Percentiles rank a stretch among this genome's conserved stretches.
phyloP scores from a whole-genome alignment of 495 filamentous ascomycete species.

The Talaromyces stipitatus region DNA sequence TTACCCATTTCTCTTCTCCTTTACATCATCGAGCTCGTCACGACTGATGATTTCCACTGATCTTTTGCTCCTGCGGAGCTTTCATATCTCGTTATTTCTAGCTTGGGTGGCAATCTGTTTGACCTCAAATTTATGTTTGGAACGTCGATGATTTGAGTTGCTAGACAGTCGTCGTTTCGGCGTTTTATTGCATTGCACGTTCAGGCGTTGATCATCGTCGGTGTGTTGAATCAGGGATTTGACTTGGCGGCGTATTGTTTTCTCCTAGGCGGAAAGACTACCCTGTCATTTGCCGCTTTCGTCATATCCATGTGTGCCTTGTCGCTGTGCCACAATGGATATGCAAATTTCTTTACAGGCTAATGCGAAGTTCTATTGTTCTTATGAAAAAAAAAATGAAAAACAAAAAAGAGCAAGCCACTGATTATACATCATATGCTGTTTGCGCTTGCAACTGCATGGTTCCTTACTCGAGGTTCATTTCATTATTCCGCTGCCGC shows the following conservation, averaged over 20 bases:
- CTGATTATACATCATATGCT: background rate
- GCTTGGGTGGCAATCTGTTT: conserved; percentile 7
- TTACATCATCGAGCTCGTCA: too few species aligned
- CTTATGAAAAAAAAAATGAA: background rate
- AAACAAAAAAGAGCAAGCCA: too few species aligned
- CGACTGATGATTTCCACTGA: background rate
- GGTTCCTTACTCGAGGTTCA: background rate
- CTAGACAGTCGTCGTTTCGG: conserved; percentile 2
- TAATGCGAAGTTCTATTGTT: background rate
- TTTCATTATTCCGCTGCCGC: conserved; percentile 4
- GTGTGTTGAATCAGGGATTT: background rate
- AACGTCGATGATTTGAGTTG: background rate
- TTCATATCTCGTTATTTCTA: background rate
- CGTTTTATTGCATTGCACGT: conserved; percentile 5
- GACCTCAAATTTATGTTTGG: background rate
- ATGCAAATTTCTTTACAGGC: background rate
- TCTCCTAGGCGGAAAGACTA: background rate
- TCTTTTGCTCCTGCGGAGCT: conserved; percentile 2
- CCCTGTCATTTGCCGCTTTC: background rate
- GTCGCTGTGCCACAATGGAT: background rate
- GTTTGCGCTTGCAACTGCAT: background rate
- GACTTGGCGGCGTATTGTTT: background rate
- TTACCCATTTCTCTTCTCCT: background rate
- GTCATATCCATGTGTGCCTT: background rate
- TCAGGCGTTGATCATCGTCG: conserved; percentile 3